Base-by-base conservation (phyloP, 2,329 filamentous ascomycete species). In the Exophiala phaeomuriformis region DNA sequence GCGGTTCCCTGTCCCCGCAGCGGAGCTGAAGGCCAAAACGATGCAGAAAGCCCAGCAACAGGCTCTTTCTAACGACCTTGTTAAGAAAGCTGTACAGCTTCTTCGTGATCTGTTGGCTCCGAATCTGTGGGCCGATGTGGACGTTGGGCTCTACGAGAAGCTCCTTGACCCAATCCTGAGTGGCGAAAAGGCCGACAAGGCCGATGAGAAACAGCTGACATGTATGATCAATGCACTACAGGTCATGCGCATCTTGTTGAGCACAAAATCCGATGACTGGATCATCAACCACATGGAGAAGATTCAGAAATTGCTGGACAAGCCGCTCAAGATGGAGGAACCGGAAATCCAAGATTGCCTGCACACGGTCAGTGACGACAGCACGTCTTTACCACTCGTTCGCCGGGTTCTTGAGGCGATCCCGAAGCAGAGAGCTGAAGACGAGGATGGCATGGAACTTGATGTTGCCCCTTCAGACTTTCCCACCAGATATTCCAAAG, bases 281-380 rank as follows among this genome's bases (percentile, higher is more conserved):
- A 84, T 97, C 36, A 72, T 90, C 49, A 82, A 83, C 64, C 88
- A 89, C 60, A 79, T 95, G 63, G 71, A 84, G 0, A 76, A 83
- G 30, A 77, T 97, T 30, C 89, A 96, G 68, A 95, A 89, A 66
- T 81, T 97, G 8, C 72, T 97, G 9, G 90, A 96, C 59, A 96
- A 95, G 72, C 83, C 87, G 8, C 73, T 98, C 50, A 88, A 87
- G 64, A 91, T 85, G 2, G 91, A 97, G 61, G 87, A 90, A 60
- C 82, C 89, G 0, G 93, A 98, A 66, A 83, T 98, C 5, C 94
- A 98, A 64, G 91, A 97, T 65, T 95, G 88, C 65, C 73, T 97
- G 32, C 88, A 97, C 69, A 77, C 84, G 29, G 75, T 82, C 2
- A 80, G 84, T 58, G 80, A 83, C 33, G 80, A 79, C 58, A 85